phyloP scores from a whole-genome alignment of 1,139 yeast genomes.

The Geotrichum fermentans region DNA sequence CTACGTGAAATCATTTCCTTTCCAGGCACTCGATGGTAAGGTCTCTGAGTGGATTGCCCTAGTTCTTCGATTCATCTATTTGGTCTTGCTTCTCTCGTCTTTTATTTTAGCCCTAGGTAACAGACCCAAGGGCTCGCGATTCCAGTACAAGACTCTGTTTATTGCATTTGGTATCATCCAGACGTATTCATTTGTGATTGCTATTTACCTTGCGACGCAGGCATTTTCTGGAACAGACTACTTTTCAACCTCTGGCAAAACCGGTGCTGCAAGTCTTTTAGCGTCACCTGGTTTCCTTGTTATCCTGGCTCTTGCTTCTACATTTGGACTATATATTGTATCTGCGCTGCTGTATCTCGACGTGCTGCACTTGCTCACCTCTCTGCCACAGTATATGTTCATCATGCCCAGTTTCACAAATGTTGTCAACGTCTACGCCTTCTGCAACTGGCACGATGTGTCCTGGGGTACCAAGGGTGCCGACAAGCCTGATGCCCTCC shows the following conservation, averaged over 20 bases:
- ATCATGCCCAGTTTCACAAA: slow-evolving; percentile 88
- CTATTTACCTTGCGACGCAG: slow-evolving; percentile 39
- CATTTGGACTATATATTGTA: slow-evolving; percentile 80
- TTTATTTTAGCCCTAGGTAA: slow-evolving; percentile 43
- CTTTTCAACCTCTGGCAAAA: slow-evolving; percentile 19
- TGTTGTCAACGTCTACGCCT: slow-evolving; percentile 70
- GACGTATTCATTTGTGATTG: slow-evolving; percentile 38
- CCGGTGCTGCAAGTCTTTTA: slow-evolving; percentile 35
- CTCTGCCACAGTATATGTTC: slow-evolving; percentile 77
- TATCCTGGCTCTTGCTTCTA: slow-evolving; percentile 79
- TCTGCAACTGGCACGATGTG: slow-evolving; percentile 92
- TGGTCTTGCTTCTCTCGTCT: slow-evolving; percentile 37
- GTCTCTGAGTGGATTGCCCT: slow-evolving; percentile 35
- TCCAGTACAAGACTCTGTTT: slow-evolving; percentile 35
- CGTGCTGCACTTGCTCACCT: slow-evolving; percentile 92
- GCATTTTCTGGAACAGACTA: slow-evolving; percentile 31
- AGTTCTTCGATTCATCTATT: slow-evolving; percentile 38
- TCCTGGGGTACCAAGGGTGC: slow-evolving; percentile 98
- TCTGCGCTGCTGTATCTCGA: slow-evolving; percentile 71
- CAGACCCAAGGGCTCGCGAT: slow-evolving; percentile 40
- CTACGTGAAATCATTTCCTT: slow-evolving; percentile 17
- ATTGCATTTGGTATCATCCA: slow-evolving; percentile 40
- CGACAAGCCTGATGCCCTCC: slow-evolving; percentile 55
- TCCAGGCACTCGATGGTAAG: slow-evolving; percentile 2
- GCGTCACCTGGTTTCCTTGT: slow-evolving; percentile 44